Evolutionary conservation across 306 rosid species (phyloP).

Genomic region (Fragaria ananassa): DNA sequence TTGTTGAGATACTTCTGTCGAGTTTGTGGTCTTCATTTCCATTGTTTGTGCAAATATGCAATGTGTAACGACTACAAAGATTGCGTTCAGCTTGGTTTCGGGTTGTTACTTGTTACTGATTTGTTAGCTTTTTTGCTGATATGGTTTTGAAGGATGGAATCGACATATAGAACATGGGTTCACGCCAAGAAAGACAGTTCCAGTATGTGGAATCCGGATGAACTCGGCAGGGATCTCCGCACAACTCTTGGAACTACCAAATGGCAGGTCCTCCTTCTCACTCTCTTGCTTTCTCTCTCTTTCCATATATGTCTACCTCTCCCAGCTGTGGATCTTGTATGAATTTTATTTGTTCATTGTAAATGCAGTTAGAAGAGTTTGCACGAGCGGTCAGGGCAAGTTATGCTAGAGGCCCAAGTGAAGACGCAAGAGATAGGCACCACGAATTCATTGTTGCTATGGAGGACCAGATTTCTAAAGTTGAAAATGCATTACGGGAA

Average conservation of each 20-base stretch:
- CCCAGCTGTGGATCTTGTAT: background rate
- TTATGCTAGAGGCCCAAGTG: conserved; percentile 50
- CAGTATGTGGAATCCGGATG: conserved; percentile 59
- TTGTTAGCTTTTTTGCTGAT: conserved; percentile 3
- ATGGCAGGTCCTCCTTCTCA: conserved; percentile 74
- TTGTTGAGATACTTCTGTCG: background rate
- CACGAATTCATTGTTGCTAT: conserved; percentile 66
- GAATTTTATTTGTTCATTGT: background rate
- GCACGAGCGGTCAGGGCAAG: conserved; percentile 64
- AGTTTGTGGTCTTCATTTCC: too few relatives aligned
- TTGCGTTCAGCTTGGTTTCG: background rate
- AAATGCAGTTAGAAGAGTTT: conserved; percentile 86
- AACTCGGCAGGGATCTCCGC: conserved; percentile 71
- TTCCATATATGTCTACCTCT: background rate
- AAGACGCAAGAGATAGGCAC: conserved; percentile 69
- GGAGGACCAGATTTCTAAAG: conserved; percentile 46
- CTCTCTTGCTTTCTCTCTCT: background rate
- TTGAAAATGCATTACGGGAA: conserved; percentile 52
- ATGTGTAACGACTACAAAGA: background rate
- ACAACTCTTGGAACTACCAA: conserved; percentile 87
- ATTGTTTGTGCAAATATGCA: too few relatives aligned
- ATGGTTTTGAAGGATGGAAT: conserved; percentile 72
- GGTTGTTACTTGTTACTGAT: conserved; percentile 25
- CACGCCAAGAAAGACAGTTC: conserved; percentile 56
- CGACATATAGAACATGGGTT: conserved; percentile 73